These are phyloP conservation scores for Laetiporus sulphureus DNA, from an alignment of 1,284 basidiomycete genomes.

Conservation along the genomic window DNA sequence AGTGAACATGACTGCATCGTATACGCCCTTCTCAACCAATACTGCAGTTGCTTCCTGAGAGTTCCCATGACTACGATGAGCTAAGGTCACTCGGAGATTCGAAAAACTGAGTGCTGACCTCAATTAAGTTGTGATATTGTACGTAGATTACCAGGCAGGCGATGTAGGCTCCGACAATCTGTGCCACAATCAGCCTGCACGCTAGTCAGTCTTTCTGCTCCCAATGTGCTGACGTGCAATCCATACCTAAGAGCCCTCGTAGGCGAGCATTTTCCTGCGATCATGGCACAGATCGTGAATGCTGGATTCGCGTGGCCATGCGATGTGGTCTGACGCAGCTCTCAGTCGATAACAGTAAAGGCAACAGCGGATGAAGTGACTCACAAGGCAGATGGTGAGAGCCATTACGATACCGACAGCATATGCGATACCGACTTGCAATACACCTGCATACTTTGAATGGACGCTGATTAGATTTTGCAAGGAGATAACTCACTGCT, in stretches of 20 bases:
- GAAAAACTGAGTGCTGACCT: slow-evolving; percentile 19
- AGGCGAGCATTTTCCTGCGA: slow-evolving; percentile 51
- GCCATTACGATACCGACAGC: slow-evolving; percentile 58
- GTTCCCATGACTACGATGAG: neutral
- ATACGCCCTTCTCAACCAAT: slow-evolving; percentile 34
- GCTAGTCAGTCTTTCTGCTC: neutral
- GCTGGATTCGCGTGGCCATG: slow-evolving; percentile 62
- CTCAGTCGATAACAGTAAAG: neutral
- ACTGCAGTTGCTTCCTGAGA: slow-evolving; percentile 32
- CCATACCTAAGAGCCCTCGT: slow-evolving; percentile 44
- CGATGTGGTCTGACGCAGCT: slow-evolving; percentile 36
- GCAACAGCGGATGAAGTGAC: neutral
- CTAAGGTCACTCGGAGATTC: neutral
- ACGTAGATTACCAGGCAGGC: slow-evolving; percentile 53
- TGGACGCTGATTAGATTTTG: neutral
- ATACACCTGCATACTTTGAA: slow-evolving; percentile 34
- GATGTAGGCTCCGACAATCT: slow-evolving; percentile 57
- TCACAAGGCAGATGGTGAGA: slow-evolving; percentile 26
- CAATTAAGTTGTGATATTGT: slow-evolving; percentile 52
- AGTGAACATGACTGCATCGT: slow-evolving; percentile 44
- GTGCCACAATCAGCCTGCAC: slow-evolving; percentile 53
- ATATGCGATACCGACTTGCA: slow-evolving; percentile 61
- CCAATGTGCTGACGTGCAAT: neutral
- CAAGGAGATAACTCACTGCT: slow-evolving; percentile 42
- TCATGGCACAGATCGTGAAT: slow-evolving; percentile 46